Base-by-base conservation (phyloP, 2,329 filamentous ascomycete species). In the Penicillium olsonii region DNA sequence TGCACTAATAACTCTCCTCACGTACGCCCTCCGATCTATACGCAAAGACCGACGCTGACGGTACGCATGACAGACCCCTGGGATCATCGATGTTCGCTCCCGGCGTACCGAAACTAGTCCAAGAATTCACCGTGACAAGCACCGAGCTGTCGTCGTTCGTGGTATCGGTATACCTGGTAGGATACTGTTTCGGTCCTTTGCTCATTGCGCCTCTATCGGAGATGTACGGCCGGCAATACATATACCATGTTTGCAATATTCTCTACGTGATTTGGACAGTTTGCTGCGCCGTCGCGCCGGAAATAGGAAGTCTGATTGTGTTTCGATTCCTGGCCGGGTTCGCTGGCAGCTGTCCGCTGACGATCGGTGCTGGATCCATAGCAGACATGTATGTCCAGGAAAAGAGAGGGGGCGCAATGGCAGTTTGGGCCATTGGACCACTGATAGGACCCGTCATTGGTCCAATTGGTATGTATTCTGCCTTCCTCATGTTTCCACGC, bases 321-420 rank as follows among this genome's bases (percentile, higher is more conserved):
- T 87, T 87, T 56, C 80, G 84, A 4, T 81, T 87, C 57, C 56
- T 87, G 5, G 77, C 80, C 14, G 87, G 86, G 14, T 68, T 80
- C 11, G 84, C 84, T 35, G 86, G 85, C 31, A 80, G 80, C 5
- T 78, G 78, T 20, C 80, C 84, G 0, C 67, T 88, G 15, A 85
- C 84, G 1, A 84, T 86, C 54, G 86, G 85, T 6, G 84, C 83
- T 27, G 85, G 85, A 15, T 82, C 83, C 1, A 84, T 90, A 33
- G 81, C 84, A 22, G 87, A 90, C 66, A 76, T 88, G 68, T 78
- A 87, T 39, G 63, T 66, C 0, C 78, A 79, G 46, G 80, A 85
- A 60, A 74, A 81, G 52, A 76, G 84, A 47, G 84, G 82, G 19
- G 68, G 71, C 6, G 82, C 80, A 33, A 84, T 87, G 81, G 74